A percentile compares a stretch with the other conserved stretches of the same genome.
Conservation (phyloP, 768 basidiomycete species). For the Asterophora lycoperdoides region DNA sequence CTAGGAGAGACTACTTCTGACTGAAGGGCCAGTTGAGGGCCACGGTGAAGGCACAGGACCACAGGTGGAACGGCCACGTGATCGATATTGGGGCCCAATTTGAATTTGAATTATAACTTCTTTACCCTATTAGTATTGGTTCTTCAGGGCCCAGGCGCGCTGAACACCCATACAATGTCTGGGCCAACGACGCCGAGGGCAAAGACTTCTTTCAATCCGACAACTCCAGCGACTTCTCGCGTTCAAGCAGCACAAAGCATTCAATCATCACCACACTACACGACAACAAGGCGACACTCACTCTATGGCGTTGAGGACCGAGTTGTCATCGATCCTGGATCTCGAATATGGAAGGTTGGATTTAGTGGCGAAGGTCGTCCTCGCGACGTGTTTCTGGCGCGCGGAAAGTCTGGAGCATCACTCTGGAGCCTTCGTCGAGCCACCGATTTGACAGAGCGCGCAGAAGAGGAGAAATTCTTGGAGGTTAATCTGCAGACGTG, state of each 20-base stretch:
- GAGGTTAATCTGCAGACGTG: slow-evolving; percentile 64
- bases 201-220: slow-evolving; percentile 33
- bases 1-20: too few species aligned
- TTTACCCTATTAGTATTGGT: too few species aligned
- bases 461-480: slow-evolving; percentile 72
- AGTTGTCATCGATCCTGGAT: slow-evolving; percentile 92
- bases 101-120: too few species aligned
- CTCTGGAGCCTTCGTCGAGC: slow-evolving; percentile 64
- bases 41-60: too few species aligned
- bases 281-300: slow-evolving; percentile 84
- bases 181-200: slow-evolving; percentile 39
- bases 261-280: slow-evolving; percentile 78
- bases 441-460: slow-evolving; percentile 48
- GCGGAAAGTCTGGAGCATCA: slow-evolving; percentile 34
- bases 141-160: too few species aligned
- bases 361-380: slow-evolving; percentile 95
- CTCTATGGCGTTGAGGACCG: slow-evolving; percentile 97
- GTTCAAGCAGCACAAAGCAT: slow-evolving; percentile 42
- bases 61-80: too few species aligned
- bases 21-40: too few species aligned
- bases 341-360: slow-evolving; percentile 93
- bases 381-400: slow-evolving; percentile 76
- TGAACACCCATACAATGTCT: slow-evolving; percentile 23
- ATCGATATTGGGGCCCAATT: slow-evolving; percentile 1
- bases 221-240: slow-evolving; percentile 57